These are phyloP conservation scores for Teunomyces lycoperdinae DNA, from an alignment of 805 yeast genomes.

Conservation along the genomic window DNA sequence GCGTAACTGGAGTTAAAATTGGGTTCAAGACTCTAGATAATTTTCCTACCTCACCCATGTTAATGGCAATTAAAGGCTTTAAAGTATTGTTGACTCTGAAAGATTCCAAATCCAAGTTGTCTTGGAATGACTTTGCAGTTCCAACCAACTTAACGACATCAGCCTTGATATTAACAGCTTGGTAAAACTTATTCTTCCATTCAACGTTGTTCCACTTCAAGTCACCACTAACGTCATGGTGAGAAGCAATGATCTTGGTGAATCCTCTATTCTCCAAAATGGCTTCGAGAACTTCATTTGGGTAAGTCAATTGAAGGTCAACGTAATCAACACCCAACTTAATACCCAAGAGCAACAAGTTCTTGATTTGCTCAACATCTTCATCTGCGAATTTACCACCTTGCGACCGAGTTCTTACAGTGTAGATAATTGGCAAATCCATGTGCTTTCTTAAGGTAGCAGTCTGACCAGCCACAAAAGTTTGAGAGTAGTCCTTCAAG, in stretches of 20 bases:
- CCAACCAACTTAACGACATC: conserved; percentile 87
- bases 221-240: conserved; percentile 67
- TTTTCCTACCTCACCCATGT: conserved; percentile 75
- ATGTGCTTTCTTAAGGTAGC: conserved; percentile 64
- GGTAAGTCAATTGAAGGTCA: conserved; percentile 74
- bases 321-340: conserved; percentile 77
- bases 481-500: conserved; percentile 46
- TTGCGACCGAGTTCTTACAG: conserved; percentile 73
- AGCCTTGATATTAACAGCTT: conserved; percentile 61
- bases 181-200: conserved; percentile 72
- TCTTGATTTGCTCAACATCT: conserved; percentile 44
- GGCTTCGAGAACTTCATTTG: conserved; percentile 51
- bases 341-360: conserved; percentile 59
- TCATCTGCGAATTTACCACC: conserved; percentile 79
- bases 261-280: conserved; percentile 52
- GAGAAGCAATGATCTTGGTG: conserved; percentile 78
- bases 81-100: conserved; percentile 58
- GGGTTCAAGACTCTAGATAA: conserved; percentile 75
- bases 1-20: conserved; percentile 81
- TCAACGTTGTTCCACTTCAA: conserved; percentile 65
- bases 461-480: conserved; percentile 70
- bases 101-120: conserved; percentile 67
- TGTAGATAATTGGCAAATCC: conserved; percentile 73
- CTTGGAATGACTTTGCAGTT: conserved; percentile 58
- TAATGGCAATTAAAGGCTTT: conserved; percentile 77